These are phyloP conservation scores for Pezicula rhizophila DNA, from an alignment of 2,329 filamentous ascomycete genomes.

Conservation along the genomic window DNA sequence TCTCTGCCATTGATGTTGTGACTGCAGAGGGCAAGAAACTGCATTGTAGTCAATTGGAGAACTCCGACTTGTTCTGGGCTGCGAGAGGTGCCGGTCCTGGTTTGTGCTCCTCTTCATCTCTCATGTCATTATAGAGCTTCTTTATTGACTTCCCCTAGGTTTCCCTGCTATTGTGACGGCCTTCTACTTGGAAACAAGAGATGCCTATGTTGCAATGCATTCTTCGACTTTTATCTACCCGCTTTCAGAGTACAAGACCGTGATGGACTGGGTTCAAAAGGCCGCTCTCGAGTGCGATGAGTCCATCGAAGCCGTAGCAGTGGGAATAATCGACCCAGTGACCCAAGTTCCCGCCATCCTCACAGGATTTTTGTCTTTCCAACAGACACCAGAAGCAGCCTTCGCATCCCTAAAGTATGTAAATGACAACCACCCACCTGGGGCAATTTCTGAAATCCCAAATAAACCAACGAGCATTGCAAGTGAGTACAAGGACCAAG, in stretches of 20 bases:
- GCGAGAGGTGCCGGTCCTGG: constrained; percentile 15
- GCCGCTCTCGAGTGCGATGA: constrained; percentile 28
- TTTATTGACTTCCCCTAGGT: constrained; percentile 25
- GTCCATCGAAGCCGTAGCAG: constrained; percentile 35
- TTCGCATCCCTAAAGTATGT: constrained; percentile 29
- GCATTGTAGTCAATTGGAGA: constrained; percentile 35
- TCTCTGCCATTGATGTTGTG: constrained; percentile 22
- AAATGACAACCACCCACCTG: constrained; percentile 33
- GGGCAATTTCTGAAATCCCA: constrained; percentile 31
- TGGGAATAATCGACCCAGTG: constrained; percentile 26
- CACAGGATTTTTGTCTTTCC: constrained; percentile 36
- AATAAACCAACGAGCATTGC: constrained; percentile 34
- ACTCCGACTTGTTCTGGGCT: constrained; percentile 43
- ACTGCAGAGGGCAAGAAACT: constrained; percentile 19
- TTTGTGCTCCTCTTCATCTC: constrained; percentile 2
- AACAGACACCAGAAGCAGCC: constrained; percentile 29
- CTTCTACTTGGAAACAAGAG: constrained; percentile 37
- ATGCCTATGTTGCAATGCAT: constrained; percentile 5
- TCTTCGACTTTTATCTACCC: constrained; percentile 38
- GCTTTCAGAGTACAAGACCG: constrained; percentile 36
- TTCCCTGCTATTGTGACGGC: constrained; percentile 47
- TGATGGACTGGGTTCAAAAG: constrained; percentile 40
- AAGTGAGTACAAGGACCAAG: constrained; percentile 37
- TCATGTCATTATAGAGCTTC: neutral
- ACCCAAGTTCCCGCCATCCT: constrained; percentile 27